These are phyloP conservation scores for Pythium sukuiense DNA, from an alignment of 352 stramenopile species.

Conservation along the genomic window DNA sequence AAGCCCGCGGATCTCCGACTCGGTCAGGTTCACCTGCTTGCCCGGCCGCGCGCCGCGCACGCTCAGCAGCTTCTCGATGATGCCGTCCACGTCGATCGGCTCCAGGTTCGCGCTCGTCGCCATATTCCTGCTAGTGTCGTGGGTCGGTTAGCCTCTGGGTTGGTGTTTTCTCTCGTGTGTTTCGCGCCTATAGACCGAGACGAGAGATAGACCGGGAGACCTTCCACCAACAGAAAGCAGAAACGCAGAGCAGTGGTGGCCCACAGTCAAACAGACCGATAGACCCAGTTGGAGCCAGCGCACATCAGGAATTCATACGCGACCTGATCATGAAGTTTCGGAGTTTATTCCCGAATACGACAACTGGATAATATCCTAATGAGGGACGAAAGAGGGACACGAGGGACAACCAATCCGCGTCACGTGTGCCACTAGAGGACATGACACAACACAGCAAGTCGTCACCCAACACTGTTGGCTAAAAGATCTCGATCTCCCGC, in stretches of 20 bases:
- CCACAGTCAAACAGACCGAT: not conserved
- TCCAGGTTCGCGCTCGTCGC: slow-evolving; percentile 44
- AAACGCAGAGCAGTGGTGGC: not conserved
- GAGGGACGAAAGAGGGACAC: not conserved
- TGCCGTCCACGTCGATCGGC: slow-evolving; percentile 81
- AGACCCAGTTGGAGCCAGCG: slow-evolving; percentile 1
- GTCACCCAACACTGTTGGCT: too few relatives aligned
- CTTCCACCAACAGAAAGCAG: slow-evolving; percentile 1
- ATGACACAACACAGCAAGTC: not conserved
- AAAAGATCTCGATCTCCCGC: not conserved
- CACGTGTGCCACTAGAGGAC: not conserved
- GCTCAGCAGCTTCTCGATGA: slow-evolving; percentile 91
- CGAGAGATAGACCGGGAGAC: not conserved
- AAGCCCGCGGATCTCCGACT: slow-evolving; percentile 93
- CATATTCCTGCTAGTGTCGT: too few relatives aligned
- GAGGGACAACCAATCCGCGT: slow-evolving; percentile 18
- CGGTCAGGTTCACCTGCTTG: slow-evolving; percentile 88
- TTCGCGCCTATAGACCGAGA: not conserved
- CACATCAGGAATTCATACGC: not conserved
- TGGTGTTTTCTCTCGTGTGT: not conserved
- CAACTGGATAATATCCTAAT: slow-evolving; percentile 21
- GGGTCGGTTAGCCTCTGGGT: not conserved
- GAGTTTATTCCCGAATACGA: not conserved
- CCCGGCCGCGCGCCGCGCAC: slow-evolving; percentile 86
- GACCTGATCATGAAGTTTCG: slow-evolving; percentile 8